Evolutionary conservation across 1,284 basidiomycete species (phyloP).

Genomic region (Pseudozyma tsukubaensis): DNA sequence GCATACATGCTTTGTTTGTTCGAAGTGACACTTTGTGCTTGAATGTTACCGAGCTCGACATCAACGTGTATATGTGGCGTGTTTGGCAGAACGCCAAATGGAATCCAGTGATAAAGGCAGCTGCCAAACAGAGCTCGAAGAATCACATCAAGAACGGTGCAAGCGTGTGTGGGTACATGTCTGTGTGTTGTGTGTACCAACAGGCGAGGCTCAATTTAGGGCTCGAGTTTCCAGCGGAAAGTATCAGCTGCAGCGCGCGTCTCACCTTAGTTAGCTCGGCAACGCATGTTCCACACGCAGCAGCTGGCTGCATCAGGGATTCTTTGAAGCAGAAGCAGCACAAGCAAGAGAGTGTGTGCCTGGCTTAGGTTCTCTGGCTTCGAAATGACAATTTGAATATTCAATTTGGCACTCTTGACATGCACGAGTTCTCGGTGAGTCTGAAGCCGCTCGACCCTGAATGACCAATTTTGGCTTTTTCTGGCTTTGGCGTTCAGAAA

Average conservation of each 20-base stretch:
- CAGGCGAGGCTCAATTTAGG: background rate
- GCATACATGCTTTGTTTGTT: too few relatives aligned
- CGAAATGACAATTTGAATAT: too few relatives aligned
- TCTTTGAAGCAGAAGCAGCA: too few relatives aligned
- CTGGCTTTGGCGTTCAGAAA: too few relatives aligned
- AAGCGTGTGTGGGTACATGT: background rate
- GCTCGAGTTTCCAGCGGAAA: background rate
- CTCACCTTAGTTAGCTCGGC: background rate
- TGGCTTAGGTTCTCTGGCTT: too few relatives aligned
- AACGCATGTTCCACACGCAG: background rate
- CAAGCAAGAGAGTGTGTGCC: too few relatives aligned
- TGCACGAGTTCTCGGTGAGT: too few relatives aligned
- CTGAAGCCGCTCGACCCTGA: too few relatives aligned
- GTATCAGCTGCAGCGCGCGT: background rate
- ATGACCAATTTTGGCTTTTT: too few relatives aligned
- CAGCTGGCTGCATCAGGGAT: too few relatives aligned
- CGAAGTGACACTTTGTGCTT: too few relatives aligned
- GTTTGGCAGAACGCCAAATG: background rate
- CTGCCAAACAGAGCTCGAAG: background rate
- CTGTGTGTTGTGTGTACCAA: slow-evolving; percentile 1
- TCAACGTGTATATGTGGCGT: background rate
- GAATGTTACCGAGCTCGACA: background rate
- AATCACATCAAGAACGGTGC: background rate
- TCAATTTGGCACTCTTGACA: too few relatives aligned
- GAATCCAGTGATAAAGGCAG: background rate